phyloP scores from a whole-genome alignment of 768 basidiomycete genomes.

The Stropharia rugosoannulata region DNA sequence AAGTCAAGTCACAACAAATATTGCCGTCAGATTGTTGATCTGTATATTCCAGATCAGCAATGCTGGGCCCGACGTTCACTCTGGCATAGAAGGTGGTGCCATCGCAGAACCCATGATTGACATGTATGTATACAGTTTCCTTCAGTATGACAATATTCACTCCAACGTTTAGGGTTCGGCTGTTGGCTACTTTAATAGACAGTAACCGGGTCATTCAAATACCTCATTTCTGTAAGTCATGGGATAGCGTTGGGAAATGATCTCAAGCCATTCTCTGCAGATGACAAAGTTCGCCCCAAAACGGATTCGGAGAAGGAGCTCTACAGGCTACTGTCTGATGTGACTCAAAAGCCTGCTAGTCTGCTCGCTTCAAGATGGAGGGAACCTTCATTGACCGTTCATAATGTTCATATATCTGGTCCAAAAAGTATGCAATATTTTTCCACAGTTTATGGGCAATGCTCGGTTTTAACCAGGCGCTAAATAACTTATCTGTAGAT shows the following conservation, averaged over 20 bases:
- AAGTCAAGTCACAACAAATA: not conserved
- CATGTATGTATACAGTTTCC: conserved; percentile 50
- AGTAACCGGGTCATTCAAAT: conserved; percentile 60
- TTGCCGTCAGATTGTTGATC: not conserved
- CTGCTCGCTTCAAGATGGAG: conserved; percentile 82
- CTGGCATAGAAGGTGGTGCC: conserved; percentile 92
- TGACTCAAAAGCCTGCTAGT: conserved; percentile 67
- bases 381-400: conserved; percentile 87
- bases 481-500: conserved; percentile 38
- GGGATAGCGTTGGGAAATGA: not conserved
- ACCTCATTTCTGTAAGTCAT: conserved; percentile 75
- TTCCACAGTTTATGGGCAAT: not conserved
- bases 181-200: conserved; percentile 72
- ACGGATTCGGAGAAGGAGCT: conserved; percentile 65
- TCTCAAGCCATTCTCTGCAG: conserved; percentile 31
- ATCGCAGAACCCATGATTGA: conserved; percentile 90
- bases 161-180: conserved; percentile 57
- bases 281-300: conserved; percentile 73
- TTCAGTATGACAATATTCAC: not conserved
- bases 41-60: conserved; percentile 56
- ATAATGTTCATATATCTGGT: conserved; percentile 81
- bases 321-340: conserved; percentile 66
- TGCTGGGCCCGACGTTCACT: conserved; percentile 80
- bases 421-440: conserved; percentile 57
- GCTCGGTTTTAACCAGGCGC: not conserved